phyloP scores from a whole-genome alignment of 805 yeast species.

The Kluyveromyces wickerhamii region DNA sequence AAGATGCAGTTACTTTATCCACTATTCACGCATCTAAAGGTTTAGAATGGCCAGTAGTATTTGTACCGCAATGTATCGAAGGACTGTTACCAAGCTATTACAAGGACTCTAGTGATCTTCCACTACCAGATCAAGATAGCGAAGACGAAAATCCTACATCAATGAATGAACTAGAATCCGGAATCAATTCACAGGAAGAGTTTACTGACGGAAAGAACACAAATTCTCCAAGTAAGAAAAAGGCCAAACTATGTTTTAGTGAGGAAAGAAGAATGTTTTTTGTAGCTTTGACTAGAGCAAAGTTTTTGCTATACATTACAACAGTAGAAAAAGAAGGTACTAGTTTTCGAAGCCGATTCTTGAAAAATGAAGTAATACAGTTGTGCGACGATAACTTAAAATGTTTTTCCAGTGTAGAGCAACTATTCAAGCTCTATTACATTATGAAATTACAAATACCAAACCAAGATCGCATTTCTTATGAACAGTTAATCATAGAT shows the following conservation, averaged over 20 bases:
- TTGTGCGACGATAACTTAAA: slow-evolving; percentile 1
- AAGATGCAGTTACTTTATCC: slow-evolving; percentile 41
- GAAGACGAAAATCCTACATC: slow-evolving; percentile 22
- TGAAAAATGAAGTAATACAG: slow-evolving; percentile 6
- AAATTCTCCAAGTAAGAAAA: slow-evolving; percentile 5
- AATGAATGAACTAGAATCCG: slow-evolving; percentile 5
- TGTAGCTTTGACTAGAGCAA: slow-evolving; percentile 85
- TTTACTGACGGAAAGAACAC: slow-evolving; percentile 11
- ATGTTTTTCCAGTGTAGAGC: slow-evolving; percentile 1
- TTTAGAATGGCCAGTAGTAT: slow-evolving; percentile 90
- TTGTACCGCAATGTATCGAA: slow-evolving; percentile 64
- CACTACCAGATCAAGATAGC: slow-evolving; percentile 20
- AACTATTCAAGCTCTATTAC: slow-evolving; percentile 3
- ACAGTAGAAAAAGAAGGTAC: slow-evolving; percentile 15
- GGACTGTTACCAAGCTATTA: slow-evolving; percentile 51
- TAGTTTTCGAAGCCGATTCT: slow-evolving; percentile 5
- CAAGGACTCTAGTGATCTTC: slow-evolving; percentile 32
- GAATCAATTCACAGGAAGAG: slow-evolving; percentile 12
- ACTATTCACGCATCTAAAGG: slow-evolving; percentile 94
- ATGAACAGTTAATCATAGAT: slow-evolving; percentile 2
- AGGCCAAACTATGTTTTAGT: slow-evolving; percentile 7
- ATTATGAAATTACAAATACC: slow-evolving; percentile 4
- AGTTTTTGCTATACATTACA: slow-evolving; percentile 41
- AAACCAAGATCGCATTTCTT: slow-evolving; percentile 5
- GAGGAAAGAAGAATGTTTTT: slow-evolving; percentile 84